Percentiles rank a stretch among this genome's conserved stretches.
Evolutionary conservation across 2,329 filamentous ascomycete species (phyloP).

Genomic region (Dichotomopilus funicola): DNA sequence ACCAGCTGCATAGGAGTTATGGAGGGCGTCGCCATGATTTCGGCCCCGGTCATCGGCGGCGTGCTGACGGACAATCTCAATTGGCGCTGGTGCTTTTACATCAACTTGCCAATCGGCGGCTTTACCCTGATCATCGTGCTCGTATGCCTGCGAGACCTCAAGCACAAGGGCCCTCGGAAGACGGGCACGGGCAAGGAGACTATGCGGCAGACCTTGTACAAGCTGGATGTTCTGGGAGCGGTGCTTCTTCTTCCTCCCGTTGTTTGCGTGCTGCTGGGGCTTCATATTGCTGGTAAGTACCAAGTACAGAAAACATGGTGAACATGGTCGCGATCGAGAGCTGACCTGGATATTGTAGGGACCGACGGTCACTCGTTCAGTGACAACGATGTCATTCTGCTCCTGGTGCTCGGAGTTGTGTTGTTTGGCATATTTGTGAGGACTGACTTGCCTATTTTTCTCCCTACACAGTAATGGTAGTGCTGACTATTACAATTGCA

Average conservation of each 20-base stretch:
- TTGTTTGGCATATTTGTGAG: background rate
- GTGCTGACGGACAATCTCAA: slow-evolving; percentile 18
- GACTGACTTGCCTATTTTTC: background rate
- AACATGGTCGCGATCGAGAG: slow-evolving; percentile 17
- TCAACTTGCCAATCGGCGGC: slow-evolving; percentile 23
- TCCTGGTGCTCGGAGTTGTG: background rate
- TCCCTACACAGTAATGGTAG: background rate
- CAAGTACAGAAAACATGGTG: background rate
- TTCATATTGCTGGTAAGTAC: slow-evolving; percentile 37
- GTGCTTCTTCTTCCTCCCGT: slow-evolving; percentile 24
- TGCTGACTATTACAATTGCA: background rate
- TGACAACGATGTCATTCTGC: slow-evolving; percentile 1
- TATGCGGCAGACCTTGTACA: background rate
- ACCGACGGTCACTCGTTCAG: background rate
- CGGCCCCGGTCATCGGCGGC: slow-evolving; percentile 20
- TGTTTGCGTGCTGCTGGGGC: slow-evolving; percentile 39
- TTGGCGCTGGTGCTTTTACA: slow-evolving; percentile 24
- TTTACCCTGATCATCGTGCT: slow-evolving; percentile 16
- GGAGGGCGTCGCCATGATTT: slow-evolving; percentile 18
- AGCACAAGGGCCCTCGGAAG: background rate
- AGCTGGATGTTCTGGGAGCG: background rate
- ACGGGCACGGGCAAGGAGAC: background rate
- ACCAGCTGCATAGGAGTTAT: slow-evolving; percentile 17
- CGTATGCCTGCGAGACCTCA: background rate
- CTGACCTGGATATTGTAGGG: background rate